Evolutionary conservation across 306 rosid genomes (phyloP), one percentile per base, ranked within the genome.

Genomic region (Lathyrus oleraceus): DNA sequence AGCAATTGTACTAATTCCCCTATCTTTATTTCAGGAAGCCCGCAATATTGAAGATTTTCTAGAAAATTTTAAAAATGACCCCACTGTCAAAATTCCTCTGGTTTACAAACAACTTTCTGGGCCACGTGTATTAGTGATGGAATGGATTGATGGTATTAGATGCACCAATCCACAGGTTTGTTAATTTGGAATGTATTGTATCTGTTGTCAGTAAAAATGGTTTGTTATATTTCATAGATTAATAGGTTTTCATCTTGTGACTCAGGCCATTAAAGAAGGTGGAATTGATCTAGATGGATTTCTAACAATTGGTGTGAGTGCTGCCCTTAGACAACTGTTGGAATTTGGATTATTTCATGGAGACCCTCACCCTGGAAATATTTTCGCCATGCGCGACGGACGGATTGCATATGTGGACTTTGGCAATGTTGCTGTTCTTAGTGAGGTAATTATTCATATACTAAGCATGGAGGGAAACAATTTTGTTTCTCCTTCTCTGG

Each of bases 301-400:
- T 78, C 79, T 94, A 72, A 94, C 99, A 10, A 87, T 94, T 67
- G 99, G 97, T 32, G 99, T 94, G 61, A 94, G 99, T 86, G 97
- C 99, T 16, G 99, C 99, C 54, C 80, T 95, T 78, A 81, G 99
- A 48, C 99, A 95, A 63, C 74, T 95, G 79, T 85, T 95, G 78
- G 99, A 95, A 87, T 94, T 94, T 82, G 99, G 99, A 61, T 77
- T 91, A 72, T 91, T 91, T 83, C 99, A 94, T 81, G 99, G 99
- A 62, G 99, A 94, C 82, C 99, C 99, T 66, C 99, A 94, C 82
- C 99, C 99, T 61, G 99, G 99, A 75, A 94, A 94, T 76, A 84
- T 87, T 75, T 94, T 94, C 80, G 97, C 99, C 57, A 94, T 94
- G 99, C 95, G 81, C 52, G 99, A 95, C 82, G 99, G 99, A 30